Base-by-base conservation (phyloP, 2,329 filamentous ascomycete species). In the Trichoderma guizhouense region DNA sequence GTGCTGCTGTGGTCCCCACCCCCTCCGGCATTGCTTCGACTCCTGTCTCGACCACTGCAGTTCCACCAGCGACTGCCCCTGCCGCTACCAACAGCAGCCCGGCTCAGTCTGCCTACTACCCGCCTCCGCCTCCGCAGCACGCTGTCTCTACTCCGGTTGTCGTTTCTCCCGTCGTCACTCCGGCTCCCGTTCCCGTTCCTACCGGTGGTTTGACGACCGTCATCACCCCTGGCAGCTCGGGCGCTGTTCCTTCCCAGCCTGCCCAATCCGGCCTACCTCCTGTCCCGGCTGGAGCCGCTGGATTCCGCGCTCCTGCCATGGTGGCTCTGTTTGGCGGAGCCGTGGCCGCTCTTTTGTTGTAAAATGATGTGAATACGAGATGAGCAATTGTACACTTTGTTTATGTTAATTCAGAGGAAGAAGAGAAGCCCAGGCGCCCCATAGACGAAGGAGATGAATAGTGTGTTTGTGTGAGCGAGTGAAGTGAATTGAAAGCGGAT, bases 311-410 rank as follows among this genome's bases (percentile, higher is more conserved):
- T 11, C 55, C 76, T 43, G 71, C 74, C 39, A 47, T 76, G 58
- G 71, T 73, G n/a, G 73, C 74, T 36, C 24, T 77, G 15, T 61
- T 71, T n/a, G 15, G 76, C 34, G 76, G 71, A 43, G 75, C 70
- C n/a, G 30, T 77, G 51, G 73, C 74, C 61, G 72, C 74, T 39
- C 73, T 65, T 71, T 72, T 70, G 62, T 69, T 76, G 63, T 77
- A 76, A 74, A 58, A 57, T 53, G 26, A 72, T 58, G 55, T 70
- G 66, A 72, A 68, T 65, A 65, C 26, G 69, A 58, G 61, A 66
- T 43, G 61, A 71, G 61, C 51, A 47, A 47, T 60, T 69, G 51
- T 69, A 69, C 26, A 60, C 58, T 57, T 69, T 47, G 53, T 58
- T 69, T 51, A 53, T 36, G 43, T 62, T 69, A 53, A 47, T 51